Evolutionary conservation across 2,329 filamentous ascomycete genomes (phyloP), one percentile per base, ranked within the genome.

Genomic region (Apiospora aurea): DNA sequence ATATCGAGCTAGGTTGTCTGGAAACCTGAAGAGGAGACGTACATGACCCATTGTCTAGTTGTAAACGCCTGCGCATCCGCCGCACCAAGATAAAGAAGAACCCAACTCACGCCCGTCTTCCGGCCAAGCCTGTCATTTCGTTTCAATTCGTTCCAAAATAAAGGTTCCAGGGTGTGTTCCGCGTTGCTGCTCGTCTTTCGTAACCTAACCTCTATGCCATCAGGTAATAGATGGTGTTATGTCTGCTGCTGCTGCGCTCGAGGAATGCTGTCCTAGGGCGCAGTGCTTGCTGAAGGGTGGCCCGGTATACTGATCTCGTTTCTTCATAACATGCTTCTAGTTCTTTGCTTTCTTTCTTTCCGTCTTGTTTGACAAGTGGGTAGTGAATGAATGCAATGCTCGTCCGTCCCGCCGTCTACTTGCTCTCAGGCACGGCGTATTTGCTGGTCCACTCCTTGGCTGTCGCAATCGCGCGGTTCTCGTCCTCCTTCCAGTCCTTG

Each of bases 401-500:
- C 29, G 8, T 43, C 21, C 2, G 21, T n/a, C 18, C 57, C 26
- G 7, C 8, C 34, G 26, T 51, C n/a, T 69, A 69, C 68, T 69
- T 69, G 46, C 38, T 26, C 38, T 16, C 68, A 73, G 88, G 84
- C 80, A 88, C 88, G 68, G 95, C 95, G 81, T 96, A 94, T 77
- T 92, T 92, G 81, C 88, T 88, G 16, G 96, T 98, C 96, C 96
- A 98, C 79, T 97, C 94, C 79, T 89, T 92, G 21, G 96, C 96
- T 10, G 95, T 98, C 75, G 93, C 91, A 78, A 99, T 98, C 34
- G 96, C 96, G 67, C 94, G 94, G 75, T 91, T 91, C 83, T 98
- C 94, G 79, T 99, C 92, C 79, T 98, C 95, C 86, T 98, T 98
- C 96, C 96, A 99, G 80, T 93, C 92, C 86, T 98, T 97, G 47